Evolutionary conservation across 441 rosid genomes (phyloP).

Genomic region (Adansonia rubrostipa): DNA sequence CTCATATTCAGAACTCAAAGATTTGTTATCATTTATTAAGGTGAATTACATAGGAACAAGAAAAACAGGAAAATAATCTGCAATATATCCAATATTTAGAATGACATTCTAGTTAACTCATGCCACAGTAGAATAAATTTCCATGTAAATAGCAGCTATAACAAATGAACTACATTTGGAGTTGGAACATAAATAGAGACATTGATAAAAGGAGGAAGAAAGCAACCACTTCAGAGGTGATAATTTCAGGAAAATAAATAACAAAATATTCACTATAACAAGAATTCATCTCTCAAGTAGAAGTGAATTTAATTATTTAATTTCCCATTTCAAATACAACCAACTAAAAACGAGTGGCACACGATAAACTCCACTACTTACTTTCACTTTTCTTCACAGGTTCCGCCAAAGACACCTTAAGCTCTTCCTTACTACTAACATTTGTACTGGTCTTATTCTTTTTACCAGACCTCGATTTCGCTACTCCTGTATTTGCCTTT

Average conservation of each 20-base stretch:
- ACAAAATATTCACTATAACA: not conserved
- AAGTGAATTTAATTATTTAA: constrained; percentile 2
- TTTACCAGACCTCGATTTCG: constrained; percentile 49
- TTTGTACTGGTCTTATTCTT: constrained; percentile 48
- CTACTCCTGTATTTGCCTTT: constrained; percentile 46
- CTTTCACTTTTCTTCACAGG: constrained; percentile 50
- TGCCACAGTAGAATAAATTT: not conserved
- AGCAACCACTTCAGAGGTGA: not conserved
- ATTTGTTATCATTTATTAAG: not conserved
- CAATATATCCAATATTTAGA: not conserved
- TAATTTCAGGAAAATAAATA: not conserved
- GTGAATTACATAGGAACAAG: not conserved
- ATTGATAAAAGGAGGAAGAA: not conserved
- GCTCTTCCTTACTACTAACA: constrained; percentile 35
- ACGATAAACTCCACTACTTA: constrained; percentile 34
- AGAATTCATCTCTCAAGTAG: not conserved
- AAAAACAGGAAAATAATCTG: not conserved
- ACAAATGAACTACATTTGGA: not conserved
- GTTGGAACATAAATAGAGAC: constrained; percentile 1
- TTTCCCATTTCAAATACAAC: not conserved
- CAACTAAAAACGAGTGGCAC: not conserved
- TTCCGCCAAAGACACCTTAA: constrained; percentile 48
- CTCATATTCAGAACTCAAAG: constrained; percentile 22
- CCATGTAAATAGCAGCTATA: not conserved
- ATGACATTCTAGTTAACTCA: not conserved